A percentile compares a stretch with the other conserved stretches of the same genome.
Conservation (phyloP, 257 asterid species). For the Gentiana straminea region DNA sequence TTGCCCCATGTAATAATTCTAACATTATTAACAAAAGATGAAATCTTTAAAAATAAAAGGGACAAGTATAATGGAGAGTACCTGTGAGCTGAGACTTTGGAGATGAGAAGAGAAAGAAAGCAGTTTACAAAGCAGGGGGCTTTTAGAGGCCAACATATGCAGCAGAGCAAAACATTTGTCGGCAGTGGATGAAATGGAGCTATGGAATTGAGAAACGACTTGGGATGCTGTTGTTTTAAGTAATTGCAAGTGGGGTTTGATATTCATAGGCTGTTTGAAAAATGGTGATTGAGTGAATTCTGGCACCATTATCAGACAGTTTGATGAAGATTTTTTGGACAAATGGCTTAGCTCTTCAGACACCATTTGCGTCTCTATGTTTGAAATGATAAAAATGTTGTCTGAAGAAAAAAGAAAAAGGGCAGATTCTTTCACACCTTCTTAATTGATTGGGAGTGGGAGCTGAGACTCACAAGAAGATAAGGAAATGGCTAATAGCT, state of each 20-base stretch:
- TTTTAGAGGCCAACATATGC: conserved; percentile 26
- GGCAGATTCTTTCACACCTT: conserved; percentile 2
- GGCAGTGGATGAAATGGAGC: conserved; percentile 25
- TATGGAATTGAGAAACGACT: conserved; percentile 29
- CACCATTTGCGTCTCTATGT: conserved; percentile 14
- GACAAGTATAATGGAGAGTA: neutral
- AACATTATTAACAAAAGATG: too few relatives aligned
- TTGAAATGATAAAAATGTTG: conserved; percentile 12
- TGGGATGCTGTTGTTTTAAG: conserved; percentile 27
- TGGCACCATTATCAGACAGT: conserved; percentile 24
- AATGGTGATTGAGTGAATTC: conserved; percentile 30
- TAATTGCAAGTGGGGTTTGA: conserved; percentile 32
- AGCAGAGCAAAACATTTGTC: conserved; percentile 27
- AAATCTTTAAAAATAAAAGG: neutral
- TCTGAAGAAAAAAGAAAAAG: conserved; percentile 11
- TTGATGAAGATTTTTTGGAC: conserved; percentile 15
- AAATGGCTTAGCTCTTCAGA: neutral
- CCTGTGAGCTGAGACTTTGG: conserved; percentile 41
- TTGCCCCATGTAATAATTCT: too few relatives aligned
- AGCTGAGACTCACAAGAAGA: conserved; percentile 13
- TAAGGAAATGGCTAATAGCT: conserved; percentile 4
- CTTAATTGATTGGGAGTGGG: neutral
- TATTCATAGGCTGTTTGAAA: conserved; percentile 24
- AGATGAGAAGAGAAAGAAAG: conserved; percentile 34
- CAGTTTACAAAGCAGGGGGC: conserved; percentile 33